These are phyloP conservation scores for Platanthera guangdongensis DNA, from an alignment of 106 monocot species.

Conservation along the genomic window DNA sequence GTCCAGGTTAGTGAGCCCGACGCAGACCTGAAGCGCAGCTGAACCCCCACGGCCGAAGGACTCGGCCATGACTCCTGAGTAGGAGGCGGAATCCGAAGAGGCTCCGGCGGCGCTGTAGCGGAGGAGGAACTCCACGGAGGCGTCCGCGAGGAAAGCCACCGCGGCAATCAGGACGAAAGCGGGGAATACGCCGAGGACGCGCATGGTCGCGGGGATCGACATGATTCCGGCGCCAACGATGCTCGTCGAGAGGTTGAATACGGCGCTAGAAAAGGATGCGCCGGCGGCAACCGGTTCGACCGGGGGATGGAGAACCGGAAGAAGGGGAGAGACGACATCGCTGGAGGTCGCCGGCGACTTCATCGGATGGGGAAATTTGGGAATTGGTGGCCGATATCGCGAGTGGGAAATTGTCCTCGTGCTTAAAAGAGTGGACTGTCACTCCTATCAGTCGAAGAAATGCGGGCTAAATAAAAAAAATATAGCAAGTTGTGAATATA, in stretches of 20 bases:
- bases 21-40: conserved; percentile 20
- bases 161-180: conserved; percentile 41
- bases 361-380: not conserved
- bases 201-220: conserved; percentile 77
- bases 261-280: conserved; percentile 62
- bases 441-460: no score
- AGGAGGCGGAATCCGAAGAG: not conserved
- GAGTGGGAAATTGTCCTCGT: not conserved
- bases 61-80: conserved; percentile 35
- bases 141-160: conserved; percentile 48
- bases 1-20: conserved; percentile 30
- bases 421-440: no score
- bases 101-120: conserved; percentile 30
- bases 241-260: conserved; percentile 88
- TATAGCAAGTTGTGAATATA: no score
- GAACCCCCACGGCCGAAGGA: conserved; percentile 33
- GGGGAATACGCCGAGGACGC: conserved; percentile 57
- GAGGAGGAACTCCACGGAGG: conserved; percentile 63
- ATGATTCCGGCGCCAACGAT: conserved; percentile 90
- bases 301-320: not conserved
- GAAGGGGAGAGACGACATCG: not conserved
- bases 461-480: no score
- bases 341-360: not conserved
- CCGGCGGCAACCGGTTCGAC: not conserved
- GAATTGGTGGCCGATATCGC: not conserved